Conservation (phyloP, 257 asterid species). For the Gentiana dahurica region DNA sequence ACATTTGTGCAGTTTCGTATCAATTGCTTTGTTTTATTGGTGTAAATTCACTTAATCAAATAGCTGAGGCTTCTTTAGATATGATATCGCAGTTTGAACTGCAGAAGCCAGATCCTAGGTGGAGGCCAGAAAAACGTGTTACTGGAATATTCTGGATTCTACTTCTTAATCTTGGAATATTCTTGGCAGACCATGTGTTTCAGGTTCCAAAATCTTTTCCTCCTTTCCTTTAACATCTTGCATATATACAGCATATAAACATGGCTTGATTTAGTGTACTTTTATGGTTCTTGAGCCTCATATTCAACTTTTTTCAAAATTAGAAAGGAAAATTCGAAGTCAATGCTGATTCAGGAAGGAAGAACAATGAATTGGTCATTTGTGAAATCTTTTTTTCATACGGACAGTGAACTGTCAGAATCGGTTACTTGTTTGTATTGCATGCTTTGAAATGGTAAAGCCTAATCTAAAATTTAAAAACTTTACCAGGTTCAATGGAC, state of each 20-base stretch:
- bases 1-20: not conserved
- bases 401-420: not conserved
- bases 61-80: slow-evolving; percentile 55
- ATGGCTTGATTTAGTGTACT: not conserved
- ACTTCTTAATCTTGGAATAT: slow-evolving; percentile 70
- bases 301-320: too few species aligned
- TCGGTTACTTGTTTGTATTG: not conserved
- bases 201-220: slow-evolving; percentile 40
- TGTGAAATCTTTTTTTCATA: not conserved
- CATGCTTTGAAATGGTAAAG: not conserved
- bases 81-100: slow-evolving; percentile 75
- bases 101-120: slow-evolving; percentile 44
- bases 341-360: not conserved
- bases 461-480: slow-evolving; percentile 8
- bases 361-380: not conserved
- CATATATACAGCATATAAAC: not conserved
- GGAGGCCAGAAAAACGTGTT: slow-evolving; percentile 59
- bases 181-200: slow-evolving; percentile 71
- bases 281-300: not conserved
- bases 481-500: slow-evolving; percentile 53
- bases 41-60: slow-evolving; percentile 11
- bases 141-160: slow-evolving; percentile 91
- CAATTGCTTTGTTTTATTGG: not conserved
- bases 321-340: not conserved
- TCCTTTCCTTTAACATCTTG: not conserved